Percentiles rank a stretch among this genome's conserved stretches.
phyloP scores from a whole-genome alignment of 192 early-diverging fungal species.

The Rhizophagus sp. region DNA sequence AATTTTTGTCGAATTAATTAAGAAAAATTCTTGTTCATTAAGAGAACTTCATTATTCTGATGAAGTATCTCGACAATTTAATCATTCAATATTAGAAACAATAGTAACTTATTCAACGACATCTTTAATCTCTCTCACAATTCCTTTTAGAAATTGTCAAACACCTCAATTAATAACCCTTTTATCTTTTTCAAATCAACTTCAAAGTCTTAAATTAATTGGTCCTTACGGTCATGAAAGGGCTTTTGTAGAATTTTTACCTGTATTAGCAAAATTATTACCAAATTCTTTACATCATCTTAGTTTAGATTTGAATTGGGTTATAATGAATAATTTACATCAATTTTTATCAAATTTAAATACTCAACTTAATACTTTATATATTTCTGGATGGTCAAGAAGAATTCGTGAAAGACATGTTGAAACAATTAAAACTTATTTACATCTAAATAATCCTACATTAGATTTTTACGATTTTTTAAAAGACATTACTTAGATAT shows the following conservation, averaged over 20 bases:
- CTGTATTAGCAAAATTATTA: background rate
- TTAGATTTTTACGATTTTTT: background rate
- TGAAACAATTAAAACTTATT: background rate
- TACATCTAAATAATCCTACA: background rate
- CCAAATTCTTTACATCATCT: background rate
- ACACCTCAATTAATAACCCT: background rate
- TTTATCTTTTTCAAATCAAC: background rate
- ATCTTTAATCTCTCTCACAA: background rate
- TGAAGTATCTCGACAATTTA: background rate
- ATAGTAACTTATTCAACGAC: background rate
- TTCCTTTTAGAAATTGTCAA: conserved; percentile 8
- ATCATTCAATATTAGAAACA: background rate
- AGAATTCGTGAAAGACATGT: background rate
- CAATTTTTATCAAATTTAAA: conserved; percentile 5
- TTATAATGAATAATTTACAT: background rate
- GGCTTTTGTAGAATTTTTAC: background rate
- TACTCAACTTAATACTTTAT: background rate
- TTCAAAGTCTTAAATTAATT: conserved; percentile 8
- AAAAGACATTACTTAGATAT: background rate
- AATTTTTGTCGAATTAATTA: background rate
- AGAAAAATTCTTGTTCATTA: background rate
- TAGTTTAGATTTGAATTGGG: conserved; percentile 4
- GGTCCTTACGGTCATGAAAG: conserved; percentile 11
- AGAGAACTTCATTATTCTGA: conserved; percentile 5
- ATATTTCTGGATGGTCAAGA: conserved; percentile 14